Percentiles rank a stretch among this genome's conserved stretches.
Evolutionary conservation across 2,329 filamentous ascomycete genomes (phyloP).

Genomic region (Pseudogymnoascus sp.): DNA sequence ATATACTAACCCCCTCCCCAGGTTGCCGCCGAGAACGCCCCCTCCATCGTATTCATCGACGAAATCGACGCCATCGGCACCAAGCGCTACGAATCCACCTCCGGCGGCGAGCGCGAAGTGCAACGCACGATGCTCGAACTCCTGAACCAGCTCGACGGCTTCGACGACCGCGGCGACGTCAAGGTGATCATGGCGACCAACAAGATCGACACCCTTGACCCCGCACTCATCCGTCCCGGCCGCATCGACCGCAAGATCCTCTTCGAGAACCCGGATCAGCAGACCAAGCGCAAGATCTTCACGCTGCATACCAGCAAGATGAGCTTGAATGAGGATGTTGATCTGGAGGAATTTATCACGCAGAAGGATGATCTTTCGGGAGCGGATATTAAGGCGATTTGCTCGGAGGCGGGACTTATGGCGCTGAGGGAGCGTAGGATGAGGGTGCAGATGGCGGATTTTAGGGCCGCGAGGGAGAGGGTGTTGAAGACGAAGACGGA

Average conservation of each 20-base stretch:
- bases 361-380: slow-evolving; percentile 97
- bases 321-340: slow-evolving; percentile 93
- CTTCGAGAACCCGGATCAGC: slow-evolving; percentile 66
- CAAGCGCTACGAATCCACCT: slow-evolving; percentile 96
- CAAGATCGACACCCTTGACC: slow-evolving; percentile 97
- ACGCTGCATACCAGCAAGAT: slow-evolving; percentile 98
- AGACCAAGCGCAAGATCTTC: slow-evolving; percentile 97
- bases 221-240: slow-evolving; percentile 89
- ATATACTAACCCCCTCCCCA: slow-evolving; percentile 33
- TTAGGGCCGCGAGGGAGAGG: slow-evolving; percentile 83
- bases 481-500: slow-evolving; percentile 98
- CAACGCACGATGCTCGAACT: slow-evolving; percentile 98
- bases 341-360: slow-evolving; percentile 95
- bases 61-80: slow-evolving; percentile 99
- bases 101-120: slow-evolving; percentile 92
- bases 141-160: slow-evolving; percentile 96
- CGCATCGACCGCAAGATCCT: slow-evolving; percentile 98
- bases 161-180: slow-evolving; percentile 96
- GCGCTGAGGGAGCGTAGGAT: slow-evolving; percentile 91
- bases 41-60: slow-evolving; percentile 97
- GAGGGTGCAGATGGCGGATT: slow-evolving; percentile 98
- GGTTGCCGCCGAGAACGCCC: slow-evolving; percentile 91
- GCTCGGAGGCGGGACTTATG: slow-evolving; percentile 92
- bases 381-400: slow-evolving; percentile 98
- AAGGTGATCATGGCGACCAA: slow-evolving; percentile 99